Conservation (phyloP, 495 filamentous ascomycete genomes). For the Cairneyella variabilis region DNA sequence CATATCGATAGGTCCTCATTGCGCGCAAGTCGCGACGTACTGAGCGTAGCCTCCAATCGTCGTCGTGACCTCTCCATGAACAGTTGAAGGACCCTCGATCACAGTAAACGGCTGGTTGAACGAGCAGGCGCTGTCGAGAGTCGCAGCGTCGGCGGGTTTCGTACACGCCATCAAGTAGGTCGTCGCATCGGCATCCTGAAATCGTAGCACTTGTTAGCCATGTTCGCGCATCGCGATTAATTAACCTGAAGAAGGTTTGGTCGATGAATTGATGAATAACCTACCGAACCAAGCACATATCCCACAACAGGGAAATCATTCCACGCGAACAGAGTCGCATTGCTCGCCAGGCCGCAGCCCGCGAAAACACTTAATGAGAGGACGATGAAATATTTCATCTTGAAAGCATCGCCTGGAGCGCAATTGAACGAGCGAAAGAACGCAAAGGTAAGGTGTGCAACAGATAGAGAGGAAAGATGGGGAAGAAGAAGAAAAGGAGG, state of each 20-base stretch:
- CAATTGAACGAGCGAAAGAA: background rate
- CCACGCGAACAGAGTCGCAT: background rate
- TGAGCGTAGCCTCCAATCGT: background rate
- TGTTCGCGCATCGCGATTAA: background rate
- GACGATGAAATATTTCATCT: background rate
- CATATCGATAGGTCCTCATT: too few relatives aligned
- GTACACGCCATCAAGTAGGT: background rate
- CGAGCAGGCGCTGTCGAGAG: background rate
- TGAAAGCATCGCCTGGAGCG: background rate
- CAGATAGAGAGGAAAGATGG: background rate
- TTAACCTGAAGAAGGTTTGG: background rate
- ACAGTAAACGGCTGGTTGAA: background rate
- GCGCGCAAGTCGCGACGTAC: background rate
- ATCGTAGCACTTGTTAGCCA: background rate
- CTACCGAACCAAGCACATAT: background rate
- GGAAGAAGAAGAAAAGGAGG: background rate
- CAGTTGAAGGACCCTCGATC: background rate
- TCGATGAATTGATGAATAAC: too few relatives aligned
- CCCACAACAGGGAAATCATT: background rate
- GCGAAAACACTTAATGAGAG: background rate
- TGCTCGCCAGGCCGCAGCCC: background rate
- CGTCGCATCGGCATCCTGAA: background rate
- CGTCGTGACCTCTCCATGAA: background rate
- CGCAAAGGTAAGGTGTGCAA: background rate
- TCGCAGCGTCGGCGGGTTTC: background rate